A percentile compares a stretch with the other conserved stretches of the same genome.
These are phyloP conservation scores for Pleoardoris graminearum DNA, from an alignment of 2,329 filamentous ascomycete species.

Conservation along the genomic window DNA sequence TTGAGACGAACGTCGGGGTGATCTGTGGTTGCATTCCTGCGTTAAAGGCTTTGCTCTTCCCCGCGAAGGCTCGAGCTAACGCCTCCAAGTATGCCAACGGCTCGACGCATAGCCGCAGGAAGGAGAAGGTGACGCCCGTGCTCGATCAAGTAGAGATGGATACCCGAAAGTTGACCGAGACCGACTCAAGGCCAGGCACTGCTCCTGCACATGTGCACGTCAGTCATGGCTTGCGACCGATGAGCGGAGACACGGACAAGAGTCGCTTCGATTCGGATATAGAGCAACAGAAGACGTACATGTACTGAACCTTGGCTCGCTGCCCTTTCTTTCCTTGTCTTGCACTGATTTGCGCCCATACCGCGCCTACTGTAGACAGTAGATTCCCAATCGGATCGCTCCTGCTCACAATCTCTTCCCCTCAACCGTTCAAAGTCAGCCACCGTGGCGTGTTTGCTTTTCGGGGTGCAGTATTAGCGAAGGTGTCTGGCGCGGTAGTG, in stretches of 20 bases:
- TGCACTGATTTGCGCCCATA: slow-evolving; percentile 21
- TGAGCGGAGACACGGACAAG: slow-evolving; percentile 41
- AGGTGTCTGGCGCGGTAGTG: slow-evolving; percentile 14
- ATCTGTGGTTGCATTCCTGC: slow-evolving; percentile 52
- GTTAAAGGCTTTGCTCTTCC: slow-evolving; percentile 48
- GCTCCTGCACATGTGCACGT: slow-evolving; percentile 21
- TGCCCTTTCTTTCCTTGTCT: slow-evolving; percentile 18
- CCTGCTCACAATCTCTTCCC: slow-evolving; percentile 17
- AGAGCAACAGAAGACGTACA: slow-evolving; percentile 43
- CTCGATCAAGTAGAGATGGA: slow-evolving; percentile 42
- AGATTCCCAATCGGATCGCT: slow-evolving; percentile 19
- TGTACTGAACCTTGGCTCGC: slow-evolving; percentile 30
- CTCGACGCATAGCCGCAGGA: slow-evolving; percentile 34
- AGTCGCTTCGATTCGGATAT: slow-evolving; percentile 40
- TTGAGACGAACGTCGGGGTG: slow-evolving; percentile 50
- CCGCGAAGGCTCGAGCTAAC: slow-evolving; percentile 34
- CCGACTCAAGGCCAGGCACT: slow-evolving; percentile 28
- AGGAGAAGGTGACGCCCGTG: slow-evolving; percentile 38
- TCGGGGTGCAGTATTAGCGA: slow-evolving; percentile 9
- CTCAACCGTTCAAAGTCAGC: slow-evolving; percentile 16
- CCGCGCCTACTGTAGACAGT: slow-evolving; percentile 21
- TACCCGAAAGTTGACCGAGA: slow-evolving; percentile 34
- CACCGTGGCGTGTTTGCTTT: slow-evolving; percentile 12
- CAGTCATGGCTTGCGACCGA: slow-evolving; percentile 32
- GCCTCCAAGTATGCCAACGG: slow-evolving; percentile 38